These are phyloP conservation scores for Russula dissimulans DNA, from an alignment of 768 basidiomycete species.

Conservation along the genomic window DNA sequence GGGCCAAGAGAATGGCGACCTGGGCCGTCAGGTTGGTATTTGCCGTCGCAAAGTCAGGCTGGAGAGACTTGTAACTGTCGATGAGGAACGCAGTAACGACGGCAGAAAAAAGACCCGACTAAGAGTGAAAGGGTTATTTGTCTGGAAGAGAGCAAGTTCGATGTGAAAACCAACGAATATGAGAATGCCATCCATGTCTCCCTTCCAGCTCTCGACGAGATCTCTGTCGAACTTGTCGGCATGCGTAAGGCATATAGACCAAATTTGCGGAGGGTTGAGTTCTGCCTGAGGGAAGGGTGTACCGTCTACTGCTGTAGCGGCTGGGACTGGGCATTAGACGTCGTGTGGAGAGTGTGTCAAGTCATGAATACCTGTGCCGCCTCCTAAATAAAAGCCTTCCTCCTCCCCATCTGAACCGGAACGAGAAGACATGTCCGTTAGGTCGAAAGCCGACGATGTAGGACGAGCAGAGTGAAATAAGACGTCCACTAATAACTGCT, in stretches of 20 bases:
- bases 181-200: constrained; percentile 19
- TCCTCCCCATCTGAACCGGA: background rate
- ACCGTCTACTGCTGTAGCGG: background rate
- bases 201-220: constrained; percentile 15
- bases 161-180: constrained; percentile 13
- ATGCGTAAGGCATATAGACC: constrained; percentile 9
- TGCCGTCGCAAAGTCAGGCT: background rate
- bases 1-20: background rate
- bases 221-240: constrained; percentile 12
- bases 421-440: background rate
- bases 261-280: constrained; percentile 2
- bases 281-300: background rate
- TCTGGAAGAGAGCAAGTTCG: background rate
- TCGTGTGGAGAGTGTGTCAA: too few relatives aligned
- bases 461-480: too few relatives aligned
- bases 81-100: constrained; percentile 13
- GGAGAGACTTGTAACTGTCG: constrained; percentile 6
- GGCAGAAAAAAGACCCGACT: constrained; percentile 19
- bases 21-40: constrained; percentile 3
- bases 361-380: background rate
- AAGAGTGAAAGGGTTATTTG: background rate
- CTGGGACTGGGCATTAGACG: background rate
- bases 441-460: too few relatives aligned
- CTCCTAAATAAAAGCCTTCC: background rate
- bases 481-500: too few relatives aligned